These are phyloP conservation scores for Carex pumila DNA, from an alignment of 176 grass and related monocot species.

Conservation along the genomic window DNA sequence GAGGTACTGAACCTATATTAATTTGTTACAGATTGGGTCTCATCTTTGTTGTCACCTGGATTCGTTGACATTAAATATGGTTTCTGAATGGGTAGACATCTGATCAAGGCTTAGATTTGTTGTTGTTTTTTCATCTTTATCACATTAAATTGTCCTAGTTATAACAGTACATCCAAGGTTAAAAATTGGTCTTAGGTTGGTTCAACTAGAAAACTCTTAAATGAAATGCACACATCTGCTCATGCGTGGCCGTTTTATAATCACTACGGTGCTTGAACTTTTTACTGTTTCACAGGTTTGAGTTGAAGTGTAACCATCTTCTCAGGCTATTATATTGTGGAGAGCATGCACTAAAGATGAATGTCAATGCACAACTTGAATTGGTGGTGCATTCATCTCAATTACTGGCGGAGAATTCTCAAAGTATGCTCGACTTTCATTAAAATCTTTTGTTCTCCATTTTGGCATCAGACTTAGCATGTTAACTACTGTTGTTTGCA, in stretches of 20 bases:
- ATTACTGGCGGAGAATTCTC: background rate
- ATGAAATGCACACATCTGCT: background rate
- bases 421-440: background rate
- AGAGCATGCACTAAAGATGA: background rate
- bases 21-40: background rate
- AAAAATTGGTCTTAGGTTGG: background rate
- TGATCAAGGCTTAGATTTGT: background rate
- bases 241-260: background rate
- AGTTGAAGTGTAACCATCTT: background rate
- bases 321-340: background rate
- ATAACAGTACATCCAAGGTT: background rate
- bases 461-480: background rate
- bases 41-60: background rate
- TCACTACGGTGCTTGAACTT: background rate
- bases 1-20: background rate
- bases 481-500: background rate
- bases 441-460: background rate
- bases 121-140: background rate
- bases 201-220: background rate
- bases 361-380: background rate
- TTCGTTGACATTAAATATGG: background rate
- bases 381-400: conserved; percentile 14
- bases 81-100: background rate
- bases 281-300: background rate
- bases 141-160: background rate